A percentile compares a stretch with the other conserved stretches of the same genome.
These are phyloP conservation scores for Cadophora gregata DNA, from an alignment of 2,329 filamentous ascomycete species.

Conservation along the genomic window DNA sequence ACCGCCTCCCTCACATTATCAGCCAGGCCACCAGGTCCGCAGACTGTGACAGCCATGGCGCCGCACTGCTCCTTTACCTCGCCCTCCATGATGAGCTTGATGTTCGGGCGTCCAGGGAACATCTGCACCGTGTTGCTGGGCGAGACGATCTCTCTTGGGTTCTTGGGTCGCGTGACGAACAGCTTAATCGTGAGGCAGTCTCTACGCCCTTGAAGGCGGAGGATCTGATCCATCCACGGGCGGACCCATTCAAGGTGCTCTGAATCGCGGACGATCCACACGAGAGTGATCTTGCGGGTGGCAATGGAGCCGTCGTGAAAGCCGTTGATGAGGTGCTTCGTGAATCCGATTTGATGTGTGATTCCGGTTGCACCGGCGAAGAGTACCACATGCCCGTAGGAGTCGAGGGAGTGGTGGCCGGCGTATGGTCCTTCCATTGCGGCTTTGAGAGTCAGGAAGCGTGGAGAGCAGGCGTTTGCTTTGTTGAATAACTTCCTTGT, in stretches of 20 bases:
- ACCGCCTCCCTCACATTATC: constrained; percentile 78
- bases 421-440: constrained; percentile 91
- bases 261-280: constrained; percentile 92
- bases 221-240: constrained; percentile 78
- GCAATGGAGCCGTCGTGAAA: constrained; percentile 75
- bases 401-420: constrained; percentile 82
- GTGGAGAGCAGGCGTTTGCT: constrained; percentile 53
- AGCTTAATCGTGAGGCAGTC: constrained; percentile 86
- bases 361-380: constrained; percentile 95
- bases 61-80: constrained; percentile 84
- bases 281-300: constrained; percentile 79
- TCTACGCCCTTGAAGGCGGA: constrained; percentile 79
- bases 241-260: constrained; percentile 93
- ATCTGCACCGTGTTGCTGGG: constrained; percentile 85
- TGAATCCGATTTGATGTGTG: constrained; percentile 90
- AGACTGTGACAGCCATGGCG: constrained; percentile 86
- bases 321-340: constrained; percentile 76
- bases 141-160: constrained; percentile 75
- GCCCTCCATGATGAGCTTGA: constrained; percentile 77
- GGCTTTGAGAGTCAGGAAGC: constrained; percentile 50
- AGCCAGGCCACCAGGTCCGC: constrained; percentile 75
- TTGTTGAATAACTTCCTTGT: constrained; percentile 81
- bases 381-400: constrained; percentile 89
- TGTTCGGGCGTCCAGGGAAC: constrained; percentile 87
- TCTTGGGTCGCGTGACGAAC: constrained; percentile 87